A percentile compares a stretch with the other conserved stretches of the same genome.
These are phyloP conservation scores for Colletotrichum sp. DNA, from an alignment of 2,329 filamentous ascomycete species.

Conservation along the genomic window DNA sequence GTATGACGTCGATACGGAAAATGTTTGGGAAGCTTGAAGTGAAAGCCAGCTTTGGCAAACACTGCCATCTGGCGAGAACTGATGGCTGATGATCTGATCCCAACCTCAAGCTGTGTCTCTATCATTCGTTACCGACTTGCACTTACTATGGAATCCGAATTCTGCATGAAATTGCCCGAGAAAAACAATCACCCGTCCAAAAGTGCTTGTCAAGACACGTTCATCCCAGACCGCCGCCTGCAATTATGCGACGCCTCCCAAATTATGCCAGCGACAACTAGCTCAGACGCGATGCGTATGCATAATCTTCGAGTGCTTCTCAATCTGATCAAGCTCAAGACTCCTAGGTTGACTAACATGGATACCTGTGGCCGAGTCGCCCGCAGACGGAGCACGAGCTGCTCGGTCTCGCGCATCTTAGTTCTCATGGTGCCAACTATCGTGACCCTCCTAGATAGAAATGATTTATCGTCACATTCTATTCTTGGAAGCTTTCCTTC, in stretches of 20 bases:
- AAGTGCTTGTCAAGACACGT: neutral
- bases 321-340: neutral
- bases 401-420: neutral
- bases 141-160: neutral
- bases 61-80: neutral
- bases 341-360: neutral
- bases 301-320: neutral
- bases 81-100: neutral
- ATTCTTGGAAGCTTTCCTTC: neutral
- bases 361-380: neutral
- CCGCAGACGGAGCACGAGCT: neutral
- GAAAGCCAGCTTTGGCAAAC: neutral
- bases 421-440: neutral
- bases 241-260: neutral
- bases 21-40: neutral
- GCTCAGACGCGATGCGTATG: neutral
- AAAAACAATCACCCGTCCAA: neutral
- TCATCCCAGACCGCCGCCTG: neutral
- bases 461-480: neutral
- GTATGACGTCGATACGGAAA: neutral
- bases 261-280: neutral
- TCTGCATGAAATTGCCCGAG: neutral
- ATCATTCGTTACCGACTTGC: neutral
- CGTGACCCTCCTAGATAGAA: neutral
- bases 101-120: neutral